These are phyloP conservation scores for Stropharia rugosoannulata DNA, from an alignment of 768 basidiomycete species.

Conservation along the genomic window DNA sequence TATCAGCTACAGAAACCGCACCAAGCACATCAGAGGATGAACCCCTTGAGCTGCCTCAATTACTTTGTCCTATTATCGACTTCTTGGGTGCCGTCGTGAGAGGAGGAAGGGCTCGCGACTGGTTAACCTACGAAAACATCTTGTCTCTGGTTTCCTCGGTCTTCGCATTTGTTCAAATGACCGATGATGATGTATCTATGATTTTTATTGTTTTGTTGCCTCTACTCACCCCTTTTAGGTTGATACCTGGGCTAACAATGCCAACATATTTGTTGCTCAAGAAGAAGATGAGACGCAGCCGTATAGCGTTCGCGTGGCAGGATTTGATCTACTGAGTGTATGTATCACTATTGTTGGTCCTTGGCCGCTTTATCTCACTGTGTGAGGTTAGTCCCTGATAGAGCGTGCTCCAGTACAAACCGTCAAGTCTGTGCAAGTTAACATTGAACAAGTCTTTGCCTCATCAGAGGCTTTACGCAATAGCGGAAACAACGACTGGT, in stretches of 20 bases:
- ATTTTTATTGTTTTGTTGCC: not conserved
- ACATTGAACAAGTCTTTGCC: slow-evolving; percentile 52
- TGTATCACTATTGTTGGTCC: slow-evolving; percentile 2
- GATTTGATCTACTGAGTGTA: slow-evolving; percentile 83
- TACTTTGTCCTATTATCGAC: slow-evolving; percentile 80
- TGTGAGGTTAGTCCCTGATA: slow-evolving; percentile 48
- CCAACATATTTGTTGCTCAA: slow-evolving; percentile 91
- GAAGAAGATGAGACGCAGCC: slow-evolving; percentile 88
- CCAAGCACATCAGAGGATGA: slow-evolving; percentile 78
- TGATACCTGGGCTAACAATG: slow-evolving; percentile 85
- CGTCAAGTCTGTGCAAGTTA: slow-evolving; percentile 50
- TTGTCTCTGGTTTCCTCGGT: slow-evolving; percentile 50
- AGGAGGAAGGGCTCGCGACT: slow-evolving; percentile 60
- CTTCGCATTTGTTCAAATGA: slow-evolving; percentile 82
- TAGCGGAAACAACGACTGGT: slow-evolving; percentile 65
- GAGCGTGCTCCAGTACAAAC: slow-evolving; percentile 53
- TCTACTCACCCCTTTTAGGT: slow-evolving; percentile 49
- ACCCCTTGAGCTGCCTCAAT: slow-evolving; percentile 68
- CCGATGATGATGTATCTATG: slow-evolving; percentile 75
- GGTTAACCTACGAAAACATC: slow-evolving; percentile 58
- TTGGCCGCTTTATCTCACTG: not conserved
- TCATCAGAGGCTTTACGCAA: slow-evolving; percentile 57
- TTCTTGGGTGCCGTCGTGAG: slow-evolving; percentile 69
- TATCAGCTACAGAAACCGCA: slow-evolving; percentile 50
- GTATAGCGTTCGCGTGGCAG: slow-evolving; percentile 82